phyloP scores from a whole-genome alignment of 2,329 filamentous ascomycete species.

The Beauveria bassiana region DNA sequence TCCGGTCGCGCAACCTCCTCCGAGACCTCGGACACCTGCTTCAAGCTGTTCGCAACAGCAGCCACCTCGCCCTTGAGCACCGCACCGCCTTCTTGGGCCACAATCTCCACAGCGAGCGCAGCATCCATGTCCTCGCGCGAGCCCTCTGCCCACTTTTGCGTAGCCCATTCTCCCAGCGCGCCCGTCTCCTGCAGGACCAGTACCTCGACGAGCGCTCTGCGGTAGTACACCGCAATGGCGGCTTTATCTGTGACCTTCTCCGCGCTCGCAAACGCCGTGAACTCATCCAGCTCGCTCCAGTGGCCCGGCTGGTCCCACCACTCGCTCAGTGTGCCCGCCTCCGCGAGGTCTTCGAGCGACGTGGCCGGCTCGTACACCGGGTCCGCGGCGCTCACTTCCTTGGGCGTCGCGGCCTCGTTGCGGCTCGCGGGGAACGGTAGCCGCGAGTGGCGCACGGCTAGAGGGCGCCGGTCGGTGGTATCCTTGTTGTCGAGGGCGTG shows the following conservation, averaged over 20 bases:
- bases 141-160: constrained; percentile 26
- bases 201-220: constrained; percentile 46
- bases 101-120: constrained; percentile 30
- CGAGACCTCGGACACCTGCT: constrained; percentile 17
- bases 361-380: constrained; percentile 41
- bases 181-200: constrained; percentile 32
- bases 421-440: constrained; percentile 26
- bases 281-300: constrained; percentile 40
- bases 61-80: constrained; percentile 30
- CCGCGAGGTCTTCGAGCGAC: constrained; percentile 36
- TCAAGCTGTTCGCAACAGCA: constrained; percentile 26
- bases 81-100: constrained; percentile 33
- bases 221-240: constrained; percentile 39
- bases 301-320: constrained; percentile 51
- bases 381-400: constrained; percentile 22
- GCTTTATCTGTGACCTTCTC: constrained; percentile 34
- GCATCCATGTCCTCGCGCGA: constrained; percentile 26
- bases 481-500: constrained; percentile 20
- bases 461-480: constrained; percentile 16
- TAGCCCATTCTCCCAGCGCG: constrained; percentile 23
- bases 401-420: constrained; percentile 26
- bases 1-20: constrained; percentile 18
- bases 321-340: constrained; percentile 36
- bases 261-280: constrained; percentile 35
- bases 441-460: constrained; percentile 21